Percentiles rank a stretch among this genome's conserved stretches.
phyloP scores from a whole-genome alignment of 352 stramenopile species.

The Phytophthora fragariaefolia region DNA sequence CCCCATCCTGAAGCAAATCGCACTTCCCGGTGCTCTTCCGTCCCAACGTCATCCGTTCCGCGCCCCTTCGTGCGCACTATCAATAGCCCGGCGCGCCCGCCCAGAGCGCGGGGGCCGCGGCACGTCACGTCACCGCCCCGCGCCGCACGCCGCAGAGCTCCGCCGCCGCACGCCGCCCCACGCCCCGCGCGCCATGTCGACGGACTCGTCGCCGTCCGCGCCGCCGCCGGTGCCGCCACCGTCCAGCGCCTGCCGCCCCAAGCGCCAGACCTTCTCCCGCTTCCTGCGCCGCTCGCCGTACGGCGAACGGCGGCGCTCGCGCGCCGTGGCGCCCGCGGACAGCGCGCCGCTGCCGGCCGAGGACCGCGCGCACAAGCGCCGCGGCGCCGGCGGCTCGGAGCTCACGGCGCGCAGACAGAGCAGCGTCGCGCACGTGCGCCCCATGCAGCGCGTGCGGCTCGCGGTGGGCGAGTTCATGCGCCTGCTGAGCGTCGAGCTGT shows the following conservation, averaged over 20 bases:
- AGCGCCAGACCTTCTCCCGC: slow-evolving; percentile 61
- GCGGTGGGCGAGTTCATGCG: slow-evolving; percentile 83
- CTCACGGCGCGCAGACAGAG: slow-evolving; percentile 44
- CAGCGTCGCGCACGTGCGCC: slow-evolving; percentile 35
- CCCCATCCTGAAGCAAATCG: background rate
- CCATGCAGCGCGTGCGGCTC: slow-evolving; percentile 55
- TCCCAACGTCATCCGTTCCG: no score
- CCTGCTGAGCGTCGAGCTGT: slow-evolving; percentile 84
- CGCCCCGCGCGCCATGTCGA: slow-evolving; percentile 29
- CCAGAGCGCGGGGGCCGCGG: no score
- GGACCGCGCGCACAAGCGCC: slow-evolving; percentile 33
- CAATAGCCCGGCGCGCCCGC: background rate
- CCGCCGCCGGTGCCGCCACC: slow-evolving; percentile 26
- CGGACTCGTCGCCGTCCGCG: slow-evolving; percentile 33
- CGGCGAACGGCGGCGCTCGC: slow-evolving; percentile 60
- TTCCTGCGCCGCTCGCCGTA: slow-evolving; percentile 73
- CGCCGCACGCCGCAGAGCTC: no score
- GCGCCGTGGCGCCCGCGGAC: slow-evolving; percentile 66
- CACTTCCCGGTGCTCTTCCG: background rate
- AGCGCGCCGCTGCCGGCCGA: slow-evolving; percentile 19
- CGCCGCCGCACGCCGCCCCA: no score
- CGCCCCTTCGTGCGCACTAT: slow-evolving; percentile 15
- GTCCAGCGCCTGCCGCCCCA: slow-evolving; percentile 53
- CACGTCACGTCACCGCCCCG: no score
- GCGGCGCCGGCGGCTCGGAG: slow-evolving; percentile 47